Evolutionary conservation across 2,329 filamentous ascomycete genomes (phyloP), one percentile per base, ranked within the genome.

Genomic region (Lasiodiplodia sp.): DNA sequence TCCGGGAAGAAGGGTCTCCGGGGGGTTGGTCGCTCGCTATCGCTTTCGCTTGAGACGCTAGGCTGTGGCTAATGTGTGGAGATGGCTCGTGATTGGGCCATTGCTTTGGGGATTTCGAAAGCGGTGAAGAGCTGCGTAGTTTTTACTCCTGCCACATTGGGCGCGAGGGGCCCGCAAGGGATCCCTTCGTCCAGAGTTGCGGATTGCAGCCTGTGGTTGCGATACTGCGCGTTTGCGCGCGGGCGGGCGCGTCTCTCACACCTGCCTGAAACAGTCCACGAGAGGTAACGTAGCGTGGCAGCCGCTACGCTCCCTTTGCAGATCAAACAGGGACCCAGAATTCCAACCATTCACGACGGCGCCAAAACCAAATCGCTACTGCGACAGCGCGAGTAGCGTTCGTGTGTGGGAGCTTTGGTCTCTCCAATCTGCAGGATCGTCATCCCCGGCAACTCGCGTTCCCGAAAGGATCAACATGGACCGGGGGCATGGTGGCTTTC

Each of bases 361-460:
- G 44, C 7, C 18, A n/a, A 47, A 47, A 47, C 44, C n/a, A 47
- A 47, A 47, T 47, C 18, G 44, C 38, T 16, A 18, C 57, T 40
- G 57, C 57, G 57, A 60, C 57, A 25, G 37, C 57, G 34, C 57
- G 11, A n/a, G 57, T 60, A 18, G 57, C 57, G 57, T 12, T 2
- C 21, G 4, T n/a, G 55, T 28, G 23, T 11, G 23, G 51, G 10
- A 38, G 55, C 55, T 38, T 37, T n/a, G 31, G 25, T 53, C 51
- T 25, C 10, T 47, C 44, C 14, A 40, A 16, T 21, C n/a, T 47
- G 44, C n/a, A 11, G 16, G 55, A 57, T 57, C 55, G 55, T n/a
- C 55, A 21, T 47, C 55, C 57, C 38, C 57, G 57, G 57, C 57
- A 60, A 60, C 57, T 28, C 38, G n/a, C 23, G 23, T 7, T 60